phyloP scores from a whole-genome alignment of 2,329 filamentous ascomycete genomes.

The Penicillium sp. region DNA sequence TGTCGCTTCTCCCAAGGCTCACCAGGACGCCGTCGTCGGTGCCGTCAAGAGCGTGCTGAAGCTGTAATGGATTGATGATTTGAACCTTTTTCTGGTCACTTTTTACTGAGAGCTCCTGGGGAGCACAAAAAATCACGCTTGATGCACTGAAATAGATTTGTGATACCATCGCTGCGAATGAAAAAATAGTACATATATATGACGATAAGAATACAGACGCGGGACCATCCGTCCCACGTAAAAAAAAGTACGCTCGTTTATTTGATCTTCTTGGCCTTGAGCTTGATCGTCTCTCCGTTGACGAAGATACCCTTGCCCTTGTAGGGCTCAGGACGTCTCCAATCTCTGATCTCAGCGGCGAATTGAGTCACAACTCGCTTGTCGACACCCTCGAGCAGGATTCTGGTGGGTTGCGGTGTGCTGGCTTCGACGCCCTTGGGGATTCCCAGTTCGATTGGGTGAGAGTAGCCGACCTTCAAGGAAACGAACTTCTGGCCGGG shows the following conservation, averaged over 20 bases:
- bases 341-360: slow-evolving; percentile 82
- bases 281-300: slow-evolving; percentile 93
- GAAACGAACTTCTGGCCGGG: slow-evolving; percentile 86
- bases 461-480: slow-evolving; percentile 94
- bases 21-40: slow-evolving; percentile 75
- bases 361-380: slow-evolving; percentile 88
- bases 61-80: slow-evolving; percentile 35
- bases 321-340: slow-evolving; percentile 93
- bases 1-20: slow-evolving; percentile 76
- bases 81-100: not conserved
- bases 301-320: slow-evolving; percentile 99
- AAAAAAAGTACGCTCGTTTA: slow-evolving; percentile 48
- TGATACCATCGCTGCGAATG: slow-evolving; percentile 32
- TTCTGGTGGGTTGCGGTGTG: slow-evolving; percentile 85
- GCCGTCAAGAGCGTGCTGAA: slow-evolving; percentile 79
- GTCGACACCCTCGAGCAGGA: slow-evolving; percentile 84
- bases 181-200: slow-evolving; percentile 21
- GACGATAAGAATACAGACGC: slow-evolving; percentile 25
- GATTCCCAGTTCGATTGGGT: slow-evolving; percentile 87
- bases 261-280: slow-evolving; percentile 98
- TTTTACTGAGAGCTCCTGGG: slow-evolving; percentile 2
- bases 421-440: slow-evolving; percentile 82
- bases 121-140: slow-evolving; percentile 24
- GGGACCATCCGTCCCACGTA: slow-evolving; percentile 28
- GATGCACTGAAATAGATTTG: slow-evolving; percentile 38